A percentile compares a stretch with the other conserved stretches of the same genome.
phyloP scores from a whole-genome alignment of 371 early-diverging fungal genomes.

The Umbelopsis sp. region DNA sequence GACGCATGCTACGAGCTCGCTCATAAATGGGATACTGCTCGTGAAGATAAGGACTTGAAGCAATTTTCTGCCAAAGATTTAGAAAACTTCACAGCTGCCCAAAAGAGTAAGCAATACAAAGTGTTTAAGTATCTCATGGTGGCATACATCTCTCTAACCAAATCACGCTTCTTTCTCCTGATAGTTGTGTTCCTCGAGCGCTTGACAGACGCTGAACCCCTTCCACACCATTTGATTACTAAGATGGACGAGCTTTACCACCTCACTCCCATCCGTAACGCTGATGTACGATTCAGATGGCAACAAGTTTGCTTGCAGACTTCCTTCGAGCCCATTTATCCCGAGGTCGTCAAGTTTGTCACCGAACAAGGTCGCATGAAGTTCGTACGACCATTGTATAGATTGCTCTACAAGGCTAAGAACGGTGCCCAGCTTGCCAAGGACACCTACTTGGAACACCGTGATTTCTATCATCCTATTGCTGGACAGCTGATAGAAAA shows the following conservation, averaged over 20 bases:
- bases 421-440: slow-evolving; percentile 79
- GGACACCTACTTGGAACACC: slow-evolving; percentile 78
- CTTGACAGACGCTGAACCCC: slow-evolving; percentile 69
- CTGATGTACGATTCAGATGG: slow-evolving; percentile 91
- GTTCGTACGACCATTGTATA: slow-evolving; percentile 84
- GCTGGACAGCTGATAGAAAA: slow-evolving; percentile 81
- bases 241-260: slow-evolving; percentile 78
- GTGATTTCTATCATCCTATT: slow-evolving; percentile 94
- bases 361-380: slow-evolving; percentile 95
- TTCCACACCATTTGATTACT: slow-evolving; percentile 64
- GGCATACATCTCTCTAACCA: slow-evolving; percentile 1
- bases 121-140: background rate
- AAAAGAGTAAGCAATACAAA: slow-evolving; percentile 60
- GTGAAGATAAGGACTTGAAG: slow-evolving; percentile 45
- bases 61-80: slow-evolving; percentile 67
- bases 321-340: slow-evolving; percentile 76
- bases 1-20: slow-evolving; percentile 84
- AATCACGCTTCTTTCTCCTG: background rate
- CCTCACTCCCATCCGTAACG: slow-evolving; percentile 73
- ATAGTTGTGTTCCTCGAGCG: slow-evolving; percentile 84
- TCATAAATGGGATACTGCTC: slow-evolving; percentile 72
- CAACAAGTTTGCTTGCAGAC: slow-evolving; percentile 80
- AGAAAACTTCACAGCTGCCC: slow-evolving; percentile 68
- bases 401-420: slow-evolving; percentile 61
- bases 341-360: slow-evolving; percentile 78